Percentiles rank a stretch among this genome's conserved stretches.
Conservation (phyloP, 495 filamentous ascomycete species). For the Tuber indicum region DNA sequence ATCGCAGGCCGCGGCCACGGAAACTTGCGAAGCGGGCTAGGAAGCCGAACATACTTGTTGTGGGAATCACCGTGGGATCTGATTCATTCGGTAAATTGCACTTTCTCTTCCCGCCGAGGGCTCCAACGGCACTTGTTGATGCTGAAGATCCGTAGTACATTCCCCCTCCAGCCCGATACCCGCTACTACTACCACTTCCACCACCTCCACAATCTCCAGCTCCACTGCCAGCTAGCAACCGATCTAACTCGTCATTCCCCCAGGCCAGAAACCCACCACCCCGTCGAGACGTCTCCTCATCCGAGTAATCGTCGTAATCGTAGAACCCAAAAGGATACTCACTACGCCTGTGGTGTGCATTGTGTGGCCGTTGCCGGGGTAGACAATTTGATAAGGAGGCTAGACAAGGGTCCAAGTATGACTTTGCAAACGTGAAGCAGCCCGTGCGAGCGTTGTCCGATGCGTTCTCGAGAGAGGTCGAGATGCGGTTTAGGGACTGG, state of each 20-base stretch:
- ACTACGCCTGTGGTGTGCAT: conserved; percentile 45
- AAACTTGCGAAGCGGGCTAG: conserved; percentile 69
- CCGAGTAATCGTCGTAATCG: conserved; percentile 65
- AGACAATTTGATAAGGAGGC: conserved; percentile 58
- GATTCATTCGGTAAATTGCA: conserved; percentile 56
- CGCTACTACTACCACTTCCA: conserved; percentile 54
- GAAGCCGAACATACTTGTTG: conserved; percentile 79
- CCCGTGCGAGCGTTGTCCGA: conserved; percentile 84
- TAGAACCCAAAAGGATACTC: conserved; percentile 95
- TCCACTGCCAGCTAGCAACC: conserved; percentile 74
- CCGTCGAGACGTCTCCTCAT: conserved; percentile 35
- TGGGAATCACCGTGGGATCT: conserved; percentile 87
- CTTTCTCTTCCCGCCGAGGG: conserved; percentile 53
- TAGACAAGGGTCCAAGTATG: conserved; percentile 78
- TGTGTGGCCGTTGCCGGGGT: conserved; percentile 48
- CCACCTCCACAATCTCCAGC: conserved; percentile 38
- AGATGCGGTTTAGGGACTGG: conserved; percentile 86
- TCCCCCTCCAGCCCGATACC: conserved; percentile 32
- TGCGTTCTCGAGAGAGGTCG: conserved; percentile 83
- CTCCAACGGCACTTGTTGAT: conserved; percentile 16
- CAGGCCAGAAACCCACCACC: conserved; percentile 61
- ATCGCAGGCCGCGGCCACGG: conserved; percentile 74
- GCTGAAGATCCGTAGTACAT: conserved; percentile 36
- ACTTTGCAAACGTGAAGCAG: conserved; percentile 79
- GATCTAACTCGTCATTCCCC: conserved; percentile 81